Evolutionary conservation across 2,329 filamentous ascomycete genomes (phyloP).

Genomic region (Xylariaceae sp.): DNA sequence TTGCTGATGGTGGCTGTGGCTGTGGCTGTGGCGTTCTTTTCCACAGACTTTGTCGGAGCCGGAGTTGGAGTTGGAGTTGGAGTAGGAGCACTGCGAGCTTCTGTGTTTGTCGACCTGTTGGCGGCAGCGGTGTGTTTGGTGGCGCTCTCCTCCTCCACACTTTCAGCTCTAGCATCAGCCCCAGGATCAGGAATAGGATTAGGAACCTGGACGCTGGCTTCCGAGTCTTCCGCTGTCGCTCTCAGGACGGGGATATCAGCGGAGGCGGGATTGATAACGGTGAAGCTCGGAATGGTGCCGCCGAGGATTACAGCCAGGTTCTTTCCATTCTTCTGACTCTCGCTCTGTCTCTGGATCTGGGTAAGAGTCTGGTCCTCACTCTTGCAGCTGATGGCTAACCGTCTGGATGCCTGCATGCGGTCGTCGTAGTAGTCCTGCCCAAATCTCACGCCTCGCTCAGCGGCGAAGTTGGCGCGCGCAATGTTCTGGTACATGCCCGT

Average conservation of each 20-base stretch:
- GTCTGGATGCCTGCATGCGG: conserved; percentile 69
- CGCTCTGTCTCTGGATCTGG: not conserved
- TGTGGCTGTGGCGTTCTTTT: not conserved
- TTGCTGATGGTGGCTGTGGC: not conserved
- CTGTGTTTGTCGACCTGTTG: conserved; percentile 6
- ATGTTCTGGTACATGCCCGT: conserved; percentile 64
- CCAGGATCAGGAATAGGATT: not conserved
- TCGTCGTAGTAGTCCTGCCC: conserved; percentile 76
- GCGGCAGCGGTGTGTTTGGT: too few relatives aligned
- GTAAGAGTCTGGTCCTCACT: not conserved
- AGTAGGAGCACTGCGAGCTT: not conserved
- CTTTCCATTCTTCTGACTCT: not conserved
- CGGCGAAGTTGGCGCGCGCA: conserved; percentile 78
- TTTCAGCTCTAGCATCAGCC: not conserved
- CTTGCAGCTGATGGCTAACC: conserved; percentile 44
- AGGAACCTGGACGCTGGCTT: not conserved
- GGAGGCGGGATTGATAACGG: conserved; percentile 21
- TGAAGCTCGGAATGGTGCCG: conserved; percentile 33
- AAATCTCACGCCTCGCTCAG: conserved; percentile 68
- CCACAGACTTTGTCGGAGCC: too few relatives aligned
- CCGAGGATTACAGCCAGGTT: not conserved
- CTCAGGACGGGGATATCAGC: not conserved
- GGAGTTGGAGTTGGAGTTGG: too few relatives aligned
- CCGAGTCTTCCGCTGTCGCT: conserved; percentile 11
- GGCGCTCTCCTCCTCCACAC: conserved; percentile 7